phyloP scores from a whole-genome alignment of 2,329 filamentous ascomycete genomes.

The Aspergillus alliaceus region DNA sequence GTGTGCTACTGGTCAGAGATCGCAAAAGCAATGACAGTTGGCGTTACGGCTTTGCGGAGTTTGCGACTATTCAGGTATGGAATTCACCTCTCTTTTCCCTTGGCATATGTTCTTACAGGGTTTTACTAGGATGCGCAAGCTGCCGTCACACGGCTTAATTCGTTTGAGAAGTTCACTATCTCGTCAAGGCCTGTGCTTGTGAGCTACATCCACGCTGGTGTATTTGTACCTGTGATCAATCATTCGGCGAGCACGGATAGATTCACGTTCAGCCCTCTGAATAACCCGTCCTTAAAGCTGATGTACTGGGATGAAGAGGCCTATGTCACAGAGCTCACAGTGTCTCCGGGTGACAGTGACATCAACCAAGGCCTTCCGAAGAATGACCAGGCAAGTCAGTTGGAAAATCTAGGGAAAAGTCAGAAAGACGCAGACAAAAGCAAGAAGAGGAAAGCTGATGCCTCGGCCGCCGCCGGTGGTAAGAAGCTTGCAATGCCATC shows the following conservation, averaged over 20 bases:
- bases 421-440: constrained; percentile 44
- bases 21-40: constrained; percentile 69
- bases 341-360: constrained; percentile 55
- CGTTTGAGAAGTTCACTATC: constrained; percentile 74
- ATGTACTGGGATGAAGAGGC: constrained; percentile 76
- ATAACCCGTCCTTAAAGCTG: constrained; percentile 66
- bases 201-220: constrained; percentile 78
- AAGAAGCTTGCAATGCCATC: constrained; percentile 58
- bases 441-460: constrained; percentile 50
- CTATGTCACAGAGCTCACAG: constrained; percentile 65
- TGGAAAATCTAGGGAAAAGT: constrained; percentile 30
- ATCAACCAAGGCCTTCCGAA: constrained; percentile 21
- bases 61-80: constrained; percentile 64
- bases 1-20: constrained; percentile 76
- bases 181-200: constrained; percentile 70
- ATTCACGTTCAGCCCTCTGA: constrained; percentile 69
- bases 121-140: constrained; percentile 64
- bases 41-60: constrained; percentile 83
- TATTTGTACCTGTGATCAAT: constrained; percentile 74
- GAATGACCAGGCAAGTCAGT: constrained; percentile 15
- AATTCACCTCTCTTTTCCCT: background rate
- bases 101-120: background rate
- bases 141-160: constrained; percentile 70
- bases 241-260: constrained; percentile 57
- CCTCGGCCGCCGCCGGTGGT: constrained; percentile 30